Percentiles rank a stretch among this genome's conserved stretches.
Conservation (phyloP, 768 basidiomycete species). For the Serendipita vermifera region DNA sequence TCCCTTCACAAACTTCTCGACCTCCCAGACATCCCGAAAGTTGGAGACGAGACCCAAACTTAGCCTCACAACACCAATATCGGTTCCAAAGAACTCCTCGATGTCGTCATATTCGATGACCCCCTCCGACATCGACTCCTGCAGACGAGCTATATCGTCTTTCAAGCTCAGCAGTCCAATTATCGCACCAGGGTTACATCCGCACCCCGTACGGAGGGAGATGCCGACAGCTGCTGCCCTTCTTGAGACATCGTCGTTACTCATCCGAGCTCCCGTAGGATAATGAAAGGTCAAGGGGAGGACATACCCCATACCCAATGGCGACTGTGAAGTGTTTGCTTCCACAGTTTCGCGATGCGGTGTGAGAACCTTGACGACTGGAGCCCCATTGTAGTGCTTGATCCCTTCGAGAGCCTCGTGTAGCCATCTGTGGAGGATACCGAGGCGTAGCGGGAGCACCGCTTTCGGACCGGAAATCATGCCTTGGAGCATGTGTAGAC, state of each 20-base stretch:
- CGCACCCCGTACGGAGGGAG: slow-evolving; percentile 71
- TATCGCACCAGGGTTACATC: slow-evolving; percentile 83
- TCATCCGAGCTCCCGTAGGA: background rate
- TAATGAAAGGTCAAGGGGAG: background rate
- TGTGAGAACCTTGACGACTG: slow-evolving; percentile 59
- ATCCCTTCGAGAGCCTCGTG: slow-evolving; percentile 43
- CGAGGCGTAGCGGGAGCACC: slow-evolving; percentile 62
- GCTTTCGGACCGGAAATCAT: too few species aligned
- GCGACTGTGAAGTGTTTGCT: background rate
- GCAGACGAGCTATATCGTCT: slow-evolving; percentile 50
- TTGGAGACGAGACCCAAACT: slow-evolving; percentile 69
- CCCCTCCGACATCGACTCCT: slow-evolving; percentile 43
- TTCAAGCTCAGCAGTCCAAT: slow-evolving; percentile 56
- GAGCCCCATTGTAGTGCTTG: slow-evolving; percentile 46
- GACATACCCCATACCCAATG: background rate
- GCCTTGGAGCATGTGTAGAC: slow-evolving; percentile 60
- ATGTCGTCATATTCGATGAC: slow-evolving; percentile 54
- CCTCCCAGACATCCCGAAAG: slow-evolving; percentile 50
- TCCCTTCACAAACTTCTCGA: slow-evolving; percentile 20
- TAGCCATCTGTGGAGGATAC: slow-evolving; percentile 52
- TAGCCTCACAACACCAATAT: slow-evolving; percentile 12
- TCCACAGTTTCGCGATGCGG: background rate
- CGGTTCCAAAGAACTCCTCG: slow-evolving; percentile 32
- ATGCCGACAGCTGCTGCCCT: slow-evolving; percentile 30
- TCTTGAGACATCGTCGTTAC: background rate